Conservation (phyloP, 164 flowering plant genomes). For the Dillenia turbinata region DNA sequence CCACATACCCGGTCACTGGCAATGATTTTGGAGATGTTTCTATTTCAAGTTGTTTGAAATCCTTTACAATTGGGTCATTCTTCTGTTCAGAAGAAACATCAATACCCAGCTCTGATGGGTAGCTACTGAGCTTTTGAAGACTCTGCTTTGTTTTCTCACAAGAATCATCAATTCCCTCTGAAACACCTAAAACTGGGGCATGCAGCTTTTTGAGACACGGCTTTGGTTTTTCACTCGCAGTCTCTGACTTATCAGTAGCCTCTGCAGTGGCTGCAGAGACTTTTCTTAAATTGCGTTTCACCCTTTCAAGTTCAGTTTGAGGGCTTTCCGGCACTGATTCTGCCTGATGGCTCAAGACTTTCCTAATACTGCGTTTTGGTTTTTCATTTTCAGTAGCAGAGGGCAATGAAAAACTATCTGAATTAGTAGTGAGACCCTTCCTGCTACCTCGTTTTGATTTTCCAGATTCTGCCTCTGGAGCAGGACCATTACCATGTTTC, state of each 20-base stretch:
- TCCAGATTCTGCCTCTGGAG: constrained; percentile 29
- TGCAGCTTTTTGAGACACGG: constrained; percentile 24
- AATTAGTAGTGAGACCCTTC: constrained; percentile 34
- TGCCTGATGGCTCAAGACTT: constrained; percentile 32
- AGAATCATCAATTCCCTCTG: constrained; percentile 2
- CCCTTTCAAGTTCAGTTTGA: constrained; percentile 67
- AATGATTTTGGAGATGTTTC: constrained; percentile 21
- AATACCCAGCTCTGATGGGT: constrained; percentile 12
- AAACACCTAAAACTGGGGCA: constrained; percentile 15
- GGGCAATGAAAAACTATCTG: constrained; percentile 35
- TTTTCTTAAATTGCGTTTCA: constrained; percentile 63
- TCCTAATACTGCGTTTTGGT: constrained; percentile 47
- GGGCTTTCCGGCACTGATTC: constrained; percentile 53
- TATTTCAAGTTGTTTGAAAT: constrained; percentile 18
- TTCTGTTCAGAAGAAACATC: constrained; percentile 29
- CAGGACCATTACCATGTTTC: constrained; percentile 28
- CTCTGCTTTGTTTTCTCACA: constrained; percentile 8
- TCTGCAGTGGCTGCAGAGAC: constrained; percentile 39
- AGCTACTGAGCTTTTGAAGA: constrained; percentile 14
- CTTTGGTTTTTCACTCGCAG: constrained; percentile 44
- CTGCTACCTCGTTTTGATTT: constrained; percentile 48
- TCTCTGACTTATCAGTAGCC: constrained; percentile 31
- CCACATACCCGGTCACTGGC: constrained; percentile 12
- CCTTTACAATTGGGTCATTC: constrained; percentile 20
- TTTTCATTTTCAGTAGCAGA: constrained; percentile 48